phyloP scores from a whole-genome alignment of 345 rosid species.

The Pugionium cornutum region DNA sequence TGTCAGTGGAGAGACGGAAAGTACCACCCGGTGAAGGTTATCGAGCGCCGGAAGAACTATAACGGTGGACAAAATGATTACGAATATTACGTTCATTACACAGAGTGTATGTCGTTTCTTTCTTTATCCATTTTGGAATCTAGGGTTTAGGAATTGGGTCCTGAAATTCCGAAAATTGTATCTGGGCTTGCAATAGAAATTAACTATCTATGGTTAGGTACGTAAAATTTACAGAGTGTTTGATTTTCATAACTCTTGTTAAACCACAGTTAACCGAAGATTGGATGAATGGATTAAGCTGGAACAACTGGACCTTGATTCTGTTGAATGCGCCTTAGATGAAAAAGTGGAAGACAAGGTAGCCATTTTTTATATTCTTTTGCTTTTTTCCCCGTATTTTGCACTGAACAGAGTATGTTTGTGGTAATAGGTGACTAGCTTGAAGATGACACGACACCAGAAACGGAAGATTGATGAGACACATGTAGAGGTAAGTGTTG shows the following conservation, averaged over 20 bases:
- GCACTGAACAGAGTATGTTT: not conserved
- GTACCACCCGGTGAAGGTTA: conserved; percentile 93
- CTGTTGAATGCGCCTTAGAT: conserved; percentile 89
- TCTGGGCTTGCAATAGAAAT: no score
- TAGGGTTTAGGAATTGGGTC: conserved; percentile 34
- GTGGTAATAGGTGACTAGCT: conserved; percentile 71
- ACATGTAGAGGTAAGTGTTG: conserved; percentile 74
- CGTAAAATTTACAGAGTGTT: not conserved
- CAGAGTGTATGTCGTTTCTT: conserved; percentile 69
- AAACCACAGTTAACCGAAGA: conserved; percentile 79
- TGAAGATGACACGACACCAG: conserved; percentile 99
- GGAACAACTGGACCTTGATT: conserved; percentile 89
- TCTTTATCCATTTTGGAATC: not conserved
- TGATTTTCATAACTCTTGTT: conserved; percentile 1
- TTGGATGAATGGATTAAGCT: conserved; percentile 99
- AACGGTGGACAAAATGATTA: conserved; percentile 61
- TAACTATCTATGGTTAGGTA: not conserved
- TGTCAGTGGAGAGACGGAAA: conserved; percentile 98
- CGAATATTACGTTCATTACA: conserved; percentile 96
- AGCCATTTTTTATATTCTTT: conserved; percentile 17
- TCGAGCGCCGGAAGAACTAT: conserved; percentile 75
- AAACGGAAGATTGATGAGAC: conserved; percentile 99
- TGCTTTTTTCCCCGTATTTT: not conserved
- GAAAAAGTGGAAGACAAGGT: conserved; percentile 99
- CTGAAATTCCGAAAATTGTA: not conserved